phyloP scores from a whole-genome alignment of 2,329 filamentous ascomycete genomes.

The Colletotrichum truncatum region DNA sequence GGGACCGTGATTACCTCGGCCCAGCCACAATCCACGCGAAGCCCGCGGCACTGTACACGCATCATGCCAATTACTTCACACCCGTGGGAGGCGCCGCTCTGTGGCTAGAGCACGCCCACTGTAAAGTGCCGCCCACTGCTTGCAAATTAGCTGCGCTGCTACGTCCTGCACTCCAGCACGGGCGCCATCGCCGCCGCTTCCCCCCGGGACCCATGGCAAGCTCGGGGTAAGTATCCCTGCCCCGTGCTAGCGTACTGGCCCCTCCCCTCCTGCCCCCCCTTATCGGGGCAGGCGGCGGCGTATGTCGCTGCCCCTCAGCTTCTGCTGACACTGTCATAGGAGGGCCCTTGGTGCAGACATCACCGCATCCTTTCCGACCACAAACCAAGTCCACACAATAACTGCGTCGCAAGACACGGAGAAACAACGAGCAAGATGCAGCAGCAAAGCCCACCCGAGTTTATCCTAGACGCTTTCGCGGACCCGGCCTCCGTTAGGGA shows the following conservation, averaged over 20 bases:
- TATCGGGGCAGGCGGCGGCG: constrained; percentile 13
- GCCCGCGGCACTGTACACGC: background rate
- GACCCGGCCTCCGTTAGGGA: constrained; percentile 91
- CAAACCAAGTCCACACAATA: no score
- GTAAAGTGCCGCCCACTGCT: no score
- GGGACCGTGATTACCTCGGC: constrained; percentile 31
- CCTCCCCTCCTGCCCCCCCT: background rate
- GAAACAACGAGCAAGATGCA: constrained; percentile 48
- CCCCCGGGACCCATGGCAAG: constrained; percentile 13
- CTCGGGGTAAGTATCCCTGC: constrained; percentile 21
- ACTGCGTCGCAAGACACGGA: background rate
- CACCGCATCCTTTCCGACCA: no score
- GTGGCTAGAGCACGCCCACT: background rate
- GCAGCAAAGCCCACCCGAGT: constrained; percentile 76
- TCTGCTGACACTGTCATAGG: background rate
- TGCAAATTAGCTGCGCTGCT: background rate
- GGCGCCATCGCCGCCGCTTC: background rate
- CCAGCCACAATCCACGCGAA: constrained; percentile 21
- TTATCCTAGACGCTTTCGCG: constrained; percentile 92
- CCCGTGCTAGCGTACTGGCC: background rate
- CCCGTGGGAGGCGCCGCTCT: constrained; percentile 1
- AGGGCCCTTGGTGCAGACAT: background rate
- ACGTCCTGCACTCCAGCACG: background rate
- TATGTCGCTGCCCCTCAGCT: constrained; percentile 18
- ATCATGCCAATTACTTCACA: background rate